Percentiles rank a stretch among this genome's conserved stretches.
phyloP scores from a whole-genome alignment of 2,329 filamentous ascomycete species.

The Cordyceps pruinosa region DNA sequence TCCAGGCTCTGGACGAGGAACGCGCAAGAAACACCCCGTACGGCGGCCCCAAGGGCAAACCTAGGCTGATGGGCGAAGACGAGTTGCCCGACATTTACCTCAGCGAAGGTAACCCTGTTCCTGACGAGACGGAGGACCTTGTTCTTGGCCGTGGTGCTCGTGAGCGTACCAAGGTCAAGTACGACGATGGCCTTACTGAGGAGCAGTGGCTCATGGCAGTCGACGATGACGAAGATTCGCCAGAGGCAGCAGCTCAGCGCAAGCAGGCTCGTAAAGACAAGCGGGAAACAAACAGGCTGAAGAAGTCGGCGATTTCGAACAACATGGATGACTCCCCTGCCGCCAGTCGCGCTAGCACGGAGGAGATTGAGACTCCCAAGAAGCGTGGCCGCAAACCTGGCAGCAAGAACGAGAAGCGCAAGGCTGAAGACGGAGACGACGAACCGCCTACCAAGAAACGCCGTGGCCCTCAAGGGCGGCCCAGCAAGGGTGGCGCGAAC shows the following conservation, averaged over 20 bases:
- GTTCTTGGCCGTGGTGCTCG: slow-evolving; percentile 80
- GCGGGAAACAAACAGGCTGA: slow-evolving; percentile 68
- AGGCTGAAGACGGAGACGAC: slow-evolving; percentile 71
- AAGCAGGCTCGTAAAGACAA: slow-evolving; percentile 81
- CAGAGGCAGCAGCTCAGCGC: slow-evolving; percentile 85
- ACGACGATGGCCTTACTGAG: slow-evolving; percentile 95
- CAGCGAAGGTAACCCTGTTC: slow-evolving; percentile 72
- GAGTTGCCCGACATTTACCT: slow-evolving; percentile 95
- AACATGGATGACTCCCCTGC: slow-evolving; percentile 62
- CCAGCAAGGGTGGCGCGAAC: slow-evolving; percentile 46
- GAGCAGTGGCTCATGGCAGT: slow-evolving; percentile 99
- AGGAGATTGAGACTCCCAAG: slow-evolving; percentile 69
- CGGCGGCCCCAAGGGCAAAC: slow-evolving; percentile 60
- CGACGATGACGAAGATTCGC: slow-evolving; percentile 89
- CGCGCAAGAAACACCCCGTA: slow-evolving; percentile 61
- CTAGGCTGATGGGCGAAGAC: slow-evolving; percentile 77
- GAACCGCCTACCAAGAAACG: slow-evolving; percentile 75
- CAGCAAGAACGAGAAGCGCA: slow-evolving; percentile 74
- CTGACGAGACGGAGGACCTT: slow-evolving; percentile 71
- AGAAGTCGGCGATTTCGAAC: slow-evolving; percentile 36
- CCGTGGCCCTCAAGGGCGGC: slow-evolving; percentile 61
- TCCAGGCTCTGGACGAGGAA: slow-evolving; percentile 79
- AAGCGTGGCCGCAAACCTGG: slow-evolving; percentile 79
- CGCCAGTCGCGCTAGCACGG: slow-evolving; percentile 75
- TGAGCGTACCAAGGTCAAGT: slow-evolving; percentile 89